These are phyloP conservation scores for Ceriops decandra DNA, from an alignment of 345 rosid species.

Conservation along the genomic window DNA sequence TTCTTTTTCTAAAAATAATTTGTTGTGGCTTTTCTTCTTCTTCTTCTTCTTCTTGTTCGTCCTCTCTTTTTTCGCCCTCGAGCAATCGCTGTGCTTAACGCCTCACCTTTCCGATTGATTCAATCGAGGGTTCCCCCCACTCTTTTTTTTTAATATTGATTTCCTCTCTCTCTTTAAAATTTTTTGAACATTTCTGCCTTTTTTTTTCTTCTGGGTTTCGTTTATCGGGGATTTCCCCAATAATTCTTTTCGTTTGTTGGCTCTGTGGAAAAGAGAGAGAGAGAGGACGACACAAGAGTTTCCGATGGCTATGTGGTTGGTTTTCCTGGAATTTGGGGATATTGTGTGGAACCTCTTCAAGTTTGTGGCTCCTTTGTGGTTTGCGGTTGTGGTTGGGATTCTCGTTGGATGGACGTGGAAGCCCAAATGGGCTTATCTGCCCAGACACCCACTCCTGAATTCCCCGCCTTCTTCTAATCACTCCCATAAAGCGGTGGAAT, in stretches of 20 bases:
- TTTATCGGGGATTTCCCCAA: slow-evolving; percentile 18
- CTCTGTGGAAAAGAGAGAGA: too few relatives aligned
- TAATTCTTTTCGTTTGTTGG: too few relatives aligned
- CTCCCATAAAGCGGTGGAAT: slow-evolving; percentile 5
- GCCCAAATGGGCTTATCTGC: slow-evolving; percentile 80
- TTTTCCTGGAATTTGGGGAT: slow-evolving; percentile 49
- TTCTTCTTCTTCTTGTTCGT: not conserved
- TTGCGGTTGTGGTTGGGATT: slow-evolving; percentile 76
- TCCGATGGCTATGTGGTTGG: slow-evolving; percentile 48
- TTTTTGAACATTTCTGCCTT: too few relatives aligned
- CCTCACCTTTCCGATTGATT: slow-evolving; percentile 28
- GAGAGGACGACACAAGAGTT: too few relatives aligned
- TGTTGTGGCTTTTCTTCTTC: too few relatives aligned
- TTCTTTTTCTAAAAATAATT: not conserved
- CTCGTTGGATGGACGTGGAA: slow-evolving; percentile 94
- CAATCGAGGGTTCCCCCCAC: slow-evolving; percentile 38
- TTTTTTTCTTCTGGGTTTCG: not conserved
- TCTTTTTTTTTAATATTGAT: too few relatives aligned
- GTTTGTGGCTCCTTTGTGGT: slow-evolving; percentile 69
- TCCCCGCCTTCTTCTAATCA: slow-evolving; percentile 15
- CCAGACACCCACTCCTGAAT: slow-evolving; percentile 34
- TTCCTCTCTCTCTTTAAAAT: too few relatives aligned
- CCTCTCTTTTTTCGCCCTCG: slow-evolving; percentile 30
- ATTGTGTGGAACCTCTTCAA: slow-evolving; percentile 45
- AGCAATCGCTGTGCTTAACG: slow-evolving; percentile 35